Evolutionary conservation across 257 asterid species (phyloP), one percentile per base, ranked within the genome.

Genomic region (Solanum sparsipilum): DNA sequence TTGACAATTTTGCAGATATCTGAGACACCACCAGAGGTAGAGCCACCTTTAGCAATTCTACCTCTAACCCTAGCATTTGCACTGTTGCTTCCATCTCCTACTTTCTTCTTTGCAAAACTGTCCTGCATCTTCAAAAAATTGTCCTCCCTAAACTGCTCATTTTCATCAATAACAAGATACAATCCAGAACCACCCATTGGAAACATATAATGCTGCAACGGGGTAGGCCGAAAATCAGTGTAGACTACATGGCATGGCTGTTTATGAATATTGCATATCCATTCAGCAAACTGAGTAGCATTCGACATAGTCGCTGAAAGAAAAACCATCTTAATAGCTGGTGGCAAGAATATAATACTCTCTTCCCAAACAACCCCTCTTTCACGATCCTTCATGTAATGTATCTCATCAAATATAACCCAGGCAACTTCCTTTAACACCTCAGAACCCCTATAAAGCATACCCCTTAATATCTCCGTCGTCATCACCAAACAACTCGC

Each of bases 311-410:
- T 97, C 10, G 99, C 99, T 3, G 99, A 97, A 89, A 96, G 93
- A 88, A 97, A 97, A 44, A 97, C 98, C 99, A 97, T 97, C 92
- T 97, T 97, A 65, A 97, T 97, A 31, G 98, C 98, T 8, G 98
- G 95, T n/a, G 99, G 99, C 93, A 97, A 92, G 92, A 97, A 97
- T 70, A 97, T 94, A 65, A 97, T 97, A 90, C 98, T 97, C 87
- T 97, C 99, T 90, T 97, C 99, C 99, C 99, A 97, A 88, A 97
- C 99, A 67, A 97, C 99, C 31, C 99, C 99, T 89, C 99, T 92
- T 87, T 97, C 99, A 13, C 99, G 96, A 89, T 97, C 99, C 92
- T 97, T 97, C 99, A 97, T 97, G 89, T 97, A 97, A 92, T 97
- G 99, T 88, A 97, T 97, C 93, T 97, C 99, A 87, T 97, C 99